These are phyloP conservation scores for Podila minutissima DNA, from an alignment of 192 early-diverging fungal genomes.

Conservation along the genomic window DNA sequence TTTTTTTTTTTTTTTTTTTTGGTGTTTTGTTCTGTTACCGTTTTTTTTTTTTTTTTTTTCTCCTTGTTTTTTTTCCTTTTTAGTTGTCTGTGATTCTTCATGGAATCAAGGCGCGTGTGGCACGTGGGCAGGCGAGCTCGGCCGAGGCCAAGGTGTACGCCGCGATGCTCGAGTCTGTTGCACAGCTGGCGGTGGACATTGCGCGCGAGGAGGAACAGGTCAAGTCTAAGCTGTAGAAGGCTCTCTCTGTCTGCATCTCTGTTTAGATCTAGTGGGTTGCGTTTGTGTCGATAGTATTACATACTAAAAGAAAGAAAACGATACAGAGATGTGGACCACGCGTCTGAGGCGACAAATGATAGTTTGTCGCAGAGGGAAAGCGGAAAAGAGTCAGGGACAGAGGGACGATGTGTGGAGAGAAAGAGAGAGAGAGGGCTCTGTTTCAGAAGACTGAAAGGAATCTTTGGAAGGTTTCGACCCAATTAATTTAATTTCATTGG, in stretches of 20 bases:
- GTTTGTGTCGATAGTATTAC: no score
- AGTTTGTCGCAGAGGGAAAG: neutral
- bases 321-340: no score
- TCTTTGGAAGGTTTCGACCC: neutral
- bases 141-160: constrained; percentile 58
- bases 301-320: no score
- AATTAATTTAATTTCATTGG: neutral
- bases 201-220: constrained; percentile 60
- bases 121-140: constrained; percentile 88
- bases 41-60: constrained; percentile 13
- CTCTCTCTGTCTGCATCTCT: neutral
- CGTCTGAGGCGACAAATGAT: neutral
- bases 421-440: neutral
- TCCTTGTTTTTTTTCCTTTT: neutral
- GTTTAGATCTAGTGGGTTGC: neutral
- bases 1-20: constrained; percentile 4
- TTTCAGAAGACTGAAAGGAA: neutral
- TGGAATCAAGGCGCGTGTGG: constrained; percentile 91
- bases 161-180: constrained; percentile 56
- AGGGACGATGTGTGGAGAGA: neutral
- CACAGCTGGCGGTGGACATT: constrained; percentile 67
- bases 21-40: no score
- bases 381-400: neutral
- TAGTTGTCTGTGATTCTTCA: constrained; percentile 82
- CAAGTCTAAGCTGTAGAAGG: constrained; percentile 38